Evolutionary conservation across 306 rosid genomes (phyloP).

Genomic region (Glycyrrhiza uralensis): DNA sequence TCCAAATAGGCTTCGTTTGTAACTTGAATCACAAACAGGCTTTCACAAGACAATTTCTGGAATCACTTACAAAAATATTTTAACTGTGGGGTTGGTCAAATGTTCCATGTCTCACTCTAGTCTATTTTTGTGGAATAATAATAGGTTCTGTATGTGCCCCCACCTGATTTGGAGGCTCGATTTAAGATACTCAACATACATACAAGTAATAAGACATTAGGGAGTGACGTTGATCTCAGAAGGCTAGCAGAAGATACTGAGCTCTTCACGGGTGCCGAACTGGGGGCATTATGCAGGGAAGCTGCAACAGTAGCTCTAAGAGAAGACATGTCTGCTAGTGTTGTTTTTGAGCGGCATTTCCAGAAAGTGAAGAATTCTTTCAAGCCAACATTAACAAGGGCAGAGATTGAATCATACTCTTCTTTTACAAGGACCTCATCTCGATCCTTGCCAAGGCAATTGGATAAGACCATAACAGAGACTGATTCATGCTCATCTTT

Average conservation of each 20-base stretch:
- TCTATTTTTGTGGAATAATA: conserved; percentile 27
- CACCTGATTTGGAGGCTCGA: conserved; percentile 84
- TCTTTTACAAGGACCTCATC: conserved; percentile 57
- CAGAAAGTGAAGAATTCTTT: conserved; percentile 55
- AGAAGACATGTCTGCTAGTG: conserved; percentile 62
- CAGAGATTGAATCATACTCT: conserved; percentile 48
- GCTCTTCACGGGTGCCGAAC: conserved; percentile 88
- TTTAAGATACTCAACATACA: conserved; percentile 74
- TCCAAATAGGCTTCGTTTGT: too few relatives aligned
- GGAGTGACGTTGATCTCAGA: conserved; percentile 60
- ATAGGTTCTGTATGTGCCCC: conserved; percentile 87
- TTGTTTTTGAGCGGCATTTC: conserved; percentile 63
- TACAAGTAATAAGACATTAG: conserved; percentile 61
- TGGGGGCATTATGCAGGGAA: conserved; percentile 80
- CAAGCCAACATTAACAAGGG: conserved; percentile 62
- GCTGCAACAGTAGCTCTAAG: conserved; percentile 84
- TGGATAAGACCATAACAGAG: too few relatives aligned
- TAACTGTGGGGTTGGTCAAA: not conserved
- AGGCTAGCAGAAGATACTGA: conserved; percentile 71
- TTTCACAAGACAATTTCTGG: not conserved
- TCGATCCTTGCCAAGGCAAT: conserved; percentile 15
- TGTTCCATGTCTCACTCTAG: conserved; percentile 4
- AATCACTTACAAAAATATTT: not conserved
- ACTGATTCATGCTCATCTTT: too few relatives aligned
- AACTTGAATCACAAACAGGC: not conserved